A percentile compares a stretch with the other conserved stretches of the same genome.
Evolutionary conservation across 148 eudicot species (phyloP).

Genomic region (Rhododendron williamsianum): DNA sequence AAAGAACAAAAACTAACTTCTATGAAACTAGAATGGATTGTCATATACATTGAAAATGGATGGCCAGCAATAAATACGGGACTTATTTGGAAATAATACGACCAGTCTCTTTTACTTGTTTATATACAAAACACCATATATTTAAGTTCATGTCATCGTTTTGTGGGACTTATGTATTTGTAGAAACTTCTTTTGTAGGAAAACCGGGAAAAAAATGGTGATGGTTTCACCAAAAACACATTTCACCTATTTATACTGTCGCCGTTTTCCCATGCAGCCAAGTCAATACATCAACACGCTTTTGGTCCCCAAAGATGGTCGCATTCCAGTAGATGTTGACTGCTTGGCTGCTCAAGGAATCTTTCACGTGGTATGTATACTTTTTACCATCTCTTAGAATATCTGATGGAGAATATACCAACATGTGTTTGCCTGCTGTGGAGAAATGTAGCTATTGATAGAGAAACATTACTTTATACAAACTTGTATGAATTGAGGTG

Average conservation of each 20-base stretch:
- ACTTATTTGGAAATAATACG: not conserved
- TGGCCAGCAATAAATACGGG: not conserved
- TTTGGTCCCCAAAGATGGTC: constrained; percentile 77
- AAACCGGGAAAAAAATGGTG: not conserved
- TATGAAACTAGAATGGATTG: not conserved
- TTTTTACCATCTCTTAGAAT: not conserved
- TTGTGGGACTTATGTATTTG: not conserved
- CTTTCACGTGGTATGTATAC: constrained; percentile 54
- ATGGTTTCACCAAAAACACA: not conserved
- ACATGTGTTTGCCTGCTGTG: not conserved
- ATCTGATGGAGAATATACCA: not conserved
- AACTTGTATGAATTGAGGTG: not conserved
- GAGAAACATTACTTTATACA: not conserved
- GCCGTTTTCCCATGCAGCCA: constrained; percentile 52
- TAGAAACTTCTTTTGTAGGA: not conserved
- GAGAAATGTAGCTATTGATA: not conserved
- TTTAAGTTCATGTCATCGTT: not conserved
- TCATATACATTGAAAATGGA: not conserved
- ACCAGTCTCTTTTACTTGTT: not conserved
- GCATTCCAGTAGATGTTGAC: constrained; percentile 49
- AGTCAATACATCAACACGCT: constrained; percentile 67
- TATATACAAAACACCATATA: not conserved
- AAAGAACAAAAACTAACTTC: not conserved
- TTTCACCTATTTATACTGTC: not conserved
- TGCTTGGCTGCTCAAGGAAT: constrained; percentile 59